Evolutionary conservation across 1,284 basidiomycete genomes (phyloP), one percentile per base, ranked within the genome.

Genomic region (Omphalotus olearius): DNA sequence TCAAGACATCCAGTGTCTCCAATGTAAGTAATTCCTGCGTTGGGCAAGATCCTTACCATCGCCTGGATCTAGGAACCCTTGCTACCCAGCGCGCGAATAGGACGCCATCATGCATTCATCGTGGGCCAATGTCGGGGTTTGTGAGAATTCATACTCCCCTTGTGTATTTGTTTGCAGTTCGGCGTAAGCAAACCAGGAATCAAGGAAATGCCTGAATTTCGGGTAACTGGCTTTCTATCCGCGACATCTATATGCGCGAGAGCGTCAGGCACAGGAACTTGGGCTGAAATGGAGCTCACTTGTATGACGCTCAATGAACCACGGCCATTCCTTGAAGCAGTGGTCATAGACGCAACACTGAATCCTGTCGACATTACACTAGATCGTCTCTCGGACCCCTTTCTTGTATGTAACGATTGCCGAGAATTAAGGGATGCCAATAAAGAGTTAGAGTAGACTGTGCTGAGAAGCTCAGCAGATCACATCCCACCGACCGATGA

Each of bases 391-490:
- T n/a, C 26, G 5, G 20, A 14, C 23, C 23, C 13, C 20, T 23
- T 33, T 2, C 30, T 9, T 41, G 2, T 23, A 23, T 65, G 63
- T 20, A 74, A 55, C n/a, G 62, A 62, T n/a, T 60, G 62, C 25
- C 74, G 69, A 6, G 73, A 69, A 53, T 76, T 77, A 2, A 76
- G 58, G 1, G 72, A 66, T 6, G 74, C 75, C 14, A 75, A 60
- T 25, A 75, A 55, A 0, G 73, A 75, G 55, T 75, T 76, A 10
- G 69, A 71, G 37, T 73, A 76, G 17, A 75, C 74, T 76, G 45
- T 13, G 2, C 13, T 33, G 30, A 2, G 26, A 47, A 23, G 23
- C 37, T 48, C 30, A 44, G 36, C 42, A 37, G 30, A 30, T 13
- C 37, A 26, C n/a, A 13, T 38, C 10, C 17, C 6, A 37, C 33